Evolutionary conservation across 495 filamentous ascomycete genomes (phyloP).

Genomic region (Talaromyces proteolyticus): DNA sequence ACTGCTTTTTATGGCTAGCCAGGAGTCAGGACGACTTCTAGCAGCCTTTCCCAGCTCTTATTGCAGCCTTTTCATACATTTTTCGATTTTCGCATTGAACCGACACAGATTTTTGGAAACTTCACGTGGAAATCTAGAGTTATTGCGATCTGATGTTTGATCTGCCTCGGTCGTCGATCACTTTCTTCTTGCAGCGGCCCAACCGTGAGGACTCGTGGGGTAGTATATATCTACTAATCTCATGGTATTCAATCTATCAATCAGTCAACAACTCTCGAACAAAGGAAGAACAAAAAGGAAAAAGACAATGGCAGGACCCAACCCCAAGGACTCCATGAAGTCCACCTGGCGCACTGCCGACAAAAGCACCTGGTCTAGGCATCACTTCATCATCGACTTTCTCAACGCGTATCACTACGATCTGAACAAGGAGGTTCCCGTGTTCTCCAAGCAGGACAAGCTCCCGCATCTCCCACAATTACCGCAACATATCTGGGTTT

Average conservation of each 20-base stretch:
- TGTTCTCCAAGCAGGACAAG: slow-evolving; percentile 30
- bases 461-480: slow-evolving; percentile 31
- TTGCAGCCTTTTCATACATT: background rate
- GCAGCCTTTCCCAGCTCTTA: background rate
- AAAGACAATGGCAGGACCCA: background rate
- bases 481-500: slow-evolving; percentile 30
- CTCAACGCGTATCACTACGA: slow-evolving; percentile 28
- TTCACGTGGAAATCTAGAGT: background rate
- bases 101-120: background rate
- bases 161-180: background rate
- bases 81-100: no score
- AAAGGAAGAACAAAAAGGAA: background rate
- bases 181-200: background rate
- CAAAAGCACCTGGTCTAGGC: slow-evolving; percentile 26
- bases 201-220: background rate
- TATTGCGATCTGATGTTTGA: background rate
- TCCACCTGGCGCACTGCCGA: slow-evolving; percentile 33
- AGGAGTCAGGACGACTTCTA: no score
- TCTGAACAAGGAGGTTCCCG: slow-evolving; percentile 26
- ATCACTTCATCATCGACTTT: slow-evolving; percentile 27
- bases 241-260: no score
- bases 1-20: no score
- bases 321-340: slow-evolving; percentile 36
- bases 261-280: no score
- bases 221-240: no score